Conservation (phyloP, 768 basidiomycete genomes). For the Dictyophora rubrovolvata region DNA sequence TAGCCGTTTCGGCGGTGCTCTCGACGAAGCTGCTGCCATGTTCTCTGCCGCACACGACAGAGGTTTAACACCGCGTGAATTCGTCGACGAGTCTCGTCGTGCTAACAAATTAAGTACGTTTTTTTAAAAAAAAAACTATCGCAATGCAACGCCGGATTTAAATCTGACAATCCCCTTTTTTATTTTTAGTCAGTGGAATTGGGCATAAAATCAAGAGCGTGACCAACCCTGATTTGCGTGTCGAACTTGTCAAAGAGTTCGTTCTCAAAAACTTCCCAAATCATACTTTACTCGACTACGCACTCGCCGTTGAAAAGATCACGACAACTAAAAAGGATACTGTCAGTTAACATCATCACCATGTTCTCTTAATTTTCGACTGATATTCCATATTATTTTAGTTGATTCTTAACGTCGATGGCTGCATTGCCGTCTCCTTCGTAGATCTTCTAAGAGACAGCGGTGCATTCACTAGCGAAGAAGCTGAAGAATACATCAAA, state of each 20-base stretch:
- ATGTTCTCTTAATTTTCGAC: slow-evolving; percentile 2
- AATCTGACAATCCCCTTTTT: slow-evolving; percentile 4
- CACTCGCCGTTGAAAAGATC: slow-evolving; percentile 94
- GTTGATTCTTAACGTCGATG: slow-evolving; percentile 95
- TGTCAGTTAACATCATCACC: slow-evolving; percentile 27
- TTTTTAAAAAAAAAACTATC: neutral
- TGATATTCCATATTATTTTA: slow-evolving; percentile 17
- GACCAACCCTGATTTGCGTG: slow-evolving; percentile 89
- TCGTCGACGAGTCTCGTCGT: slow-evolving; percentile 89
- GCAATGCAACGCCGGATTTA: no score
- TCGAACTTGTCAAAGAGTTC: slow-evolving; percentile 92
- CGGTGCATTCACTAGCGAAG: slow-evolving; percentile 91
- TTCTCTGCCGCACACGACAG: slow-evolving; percentile 87
- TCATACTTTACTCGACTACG: slow-evolving; percentile 87
- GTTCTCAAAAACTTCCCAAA: slow-evolving; percentile 93
- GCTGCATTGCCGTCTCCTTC: slow-evolving; percentile 93
- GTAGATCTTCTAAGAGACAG: slow-evolving; percentile 87
- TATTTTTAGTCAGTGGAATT: slow-evolving; percentile 74
- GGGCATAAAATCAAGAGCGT: slow-evolving; percentile 99
- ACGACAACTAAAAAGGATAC: slow-evolving; percentile 98
- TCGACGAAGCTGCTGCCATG: slow-evolving; percentile 95
- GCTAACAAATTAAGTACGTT: slow-evolving; percentile 77
- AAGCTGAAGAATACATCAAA: slow-evolving; percentile 97
- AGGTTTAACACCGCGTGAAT: slow-evolving; percentile 94
- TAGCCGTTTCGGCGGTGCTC: slow-evolving; percentile 95